phyloP scores from a whole-genome alignment of 495 filamentous ascomycete species.

The Cudoniella acicularis region DNA sequence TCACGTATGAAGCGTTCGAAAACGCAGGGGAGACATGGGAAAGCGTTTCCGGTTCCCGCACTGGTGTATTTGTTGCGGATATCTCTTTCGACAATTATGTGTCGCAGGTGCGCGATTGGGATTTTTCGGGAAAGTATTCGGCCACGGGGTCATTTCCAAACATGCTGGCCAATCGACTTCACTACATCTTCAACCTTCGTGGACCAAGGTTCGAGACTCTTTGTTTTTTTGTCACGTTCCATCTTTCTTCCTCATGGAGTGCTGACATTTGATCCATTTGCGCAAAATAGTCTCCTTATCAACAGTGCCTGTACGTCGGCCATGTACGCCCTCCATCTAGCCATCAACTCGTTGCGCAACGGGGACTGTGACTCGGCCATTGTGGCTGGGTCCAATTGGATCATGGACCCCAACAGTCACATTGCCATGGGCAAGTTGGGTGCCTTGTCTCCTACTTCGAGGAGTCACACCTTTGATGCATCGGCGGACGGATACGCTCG shows the following conservation, averaged over 20 bases:
- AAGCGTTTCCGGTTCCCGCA: constrained; percentile 3
- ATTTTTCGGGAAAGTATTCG: too few relatives aligned
- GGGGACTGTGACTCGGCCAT: too few relatives aligned
- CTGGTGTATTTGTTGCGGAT: constrained; percentile 32
- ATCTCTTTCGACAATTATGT: too few relatives aligned
- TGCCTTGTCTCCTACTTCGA: constrained; percentile 33
- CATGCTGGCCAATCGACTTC: constrained; percentile 59
- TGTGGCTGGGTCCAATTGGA: constrained; percentile 36
- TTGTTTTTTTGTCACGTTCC: too few relatives aligned
- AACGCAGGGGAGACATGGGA: neutral
- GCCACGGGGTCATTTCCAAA: too few relatives aligned
- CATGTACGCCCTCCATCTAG: constrained; percentile 47
- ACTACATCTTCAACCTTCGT: constrained; percentile 50
- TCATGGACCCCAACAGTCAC: constrained; percentile 37
- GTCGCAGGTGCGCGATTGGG: too few relatives aligned
- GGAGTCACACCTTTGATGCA: constrained; percentile 59
- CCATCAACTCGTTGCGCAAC: constrained; percentile 44
- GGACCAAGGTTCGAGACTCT: too few relatives aligned
- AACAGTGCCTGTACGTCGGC: constrained; percentile 50
- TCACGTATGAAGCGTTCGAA: constrained; percentile 24
- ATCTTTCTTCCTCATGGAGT: too few relatives aligned
- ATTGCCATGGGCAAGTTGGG: too few relatives aligned
- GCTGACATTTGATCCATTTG: too few relatives aligned
- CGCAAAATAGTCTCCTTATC: too few relatives aligned
- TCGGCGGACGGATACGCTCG: constrained; percentile 61